Conservation (phyloP, 306 rosid genomes). For the Vicia villosa region DNA sequence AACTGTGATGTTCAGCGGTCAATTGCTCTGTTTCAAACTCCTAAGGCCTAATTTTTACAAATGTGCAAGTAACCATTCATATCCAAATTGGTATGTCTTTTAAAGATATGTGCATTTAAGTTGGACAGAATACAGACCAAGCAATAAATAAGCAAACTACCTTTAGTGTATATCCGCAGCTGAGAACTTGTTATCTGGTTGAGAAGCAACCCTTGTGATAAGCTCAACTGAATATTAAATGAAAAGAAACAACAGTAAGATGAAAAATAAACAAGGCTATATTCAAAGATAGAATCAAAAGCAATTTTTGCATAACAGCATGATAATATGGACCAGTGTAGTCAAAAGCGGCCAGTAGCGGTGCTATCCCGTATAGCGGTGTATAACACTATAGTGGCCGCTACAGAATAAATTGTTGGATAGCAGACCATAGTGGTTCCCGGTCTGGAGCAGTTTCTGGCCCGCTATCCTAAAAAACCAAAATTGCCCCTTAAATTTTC, state of each 20-base stretch:
- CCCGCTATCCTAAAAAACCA: too few relatives aligned
- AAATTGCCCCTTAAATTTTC: too few relatives aligned
- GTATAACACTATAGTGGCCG: too few relatives aligned
- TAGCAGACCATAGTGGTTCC: too few relatives aligned
- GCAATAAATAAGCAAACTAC: slow-evolving; percentile 50
- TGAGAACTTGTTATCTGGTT: slow-evolving; percentile 51
- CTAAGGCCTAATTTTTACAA: slow-evolving; percentile 16
- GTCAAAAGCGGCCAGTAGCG: too few relatives aligned
- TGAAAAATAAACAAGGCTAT: slow-evolving; percentile 21
- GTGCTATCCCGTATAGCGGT: too few relatives aligned
- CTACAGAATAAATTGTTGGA: too few relatives aligned
- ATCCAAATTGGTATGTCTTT: slow-evolving; percentile 2
- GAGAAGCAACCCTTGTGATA: slow-evolving; percentile 47
- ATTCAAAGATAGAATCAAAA: slow-evolving; percentile 10
- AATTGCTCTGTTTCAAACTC: slow-evolving; percentile 15
- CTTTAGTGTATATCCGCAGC: slow-evolving; percentile 53
- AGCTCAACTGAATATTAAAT: slow-evolving; percentile 60
- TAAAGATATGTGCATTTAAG: slow-evolving; percentile 30
- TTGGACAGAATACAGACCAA: slow-evolving; percentile 30
- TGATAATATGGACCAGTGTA: slow-evolving; percentile 18
- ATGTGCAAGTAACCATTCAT: slow-evolving; percentile 17
- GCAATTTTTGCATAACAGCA: slow-evolving; percentile 16
- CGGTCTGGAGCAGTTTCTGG: too few relatives aligned
- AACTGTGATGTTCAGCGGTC: slow-evolving; percentile 19
- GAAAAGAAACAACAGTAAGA: slow-evolving; percentile 37